Evolutionary conservation across 2,329 filamentous ascomycete genomes (phyloP).

Genomic region (Botrytis porri): DNA sequence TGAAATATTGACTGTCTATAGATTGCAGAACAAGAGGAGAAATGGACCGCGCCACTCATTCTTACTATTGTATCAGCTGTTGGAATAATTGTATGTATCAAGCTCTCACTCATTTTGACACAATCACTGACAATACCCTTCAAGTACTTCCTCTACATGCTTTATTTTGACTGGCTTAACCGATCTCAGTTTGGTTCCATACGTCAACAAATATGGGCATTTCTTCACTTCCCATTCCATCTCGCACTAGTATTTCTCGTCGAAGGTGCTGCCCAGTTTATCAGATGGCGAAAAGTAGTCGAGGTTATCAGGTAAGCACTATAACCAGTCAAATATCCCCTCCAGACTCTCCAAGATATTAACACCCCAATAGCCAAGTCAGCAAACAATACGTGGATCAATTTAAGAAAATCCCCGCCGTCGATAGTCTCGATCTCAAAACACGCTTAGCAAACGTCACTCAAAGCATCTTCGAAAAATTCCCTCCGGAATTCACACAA

Average conservation of each 20-base stretch:
- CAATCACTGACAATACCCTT: neutral
- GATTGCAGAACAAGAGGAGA: slow-evolving; percentile 2
- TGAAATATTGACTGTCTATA: neutral
- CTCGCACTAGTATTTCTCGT: slow-evolving; percentile 54
- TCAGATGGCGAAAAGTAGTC: slow-evolving; percentile 30
- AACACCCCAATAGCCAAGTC: neutral
- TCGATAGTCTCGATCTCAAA: slow-evolving; percentile 6
- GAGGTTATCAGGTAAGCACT: slow-evolving; percentile 24
- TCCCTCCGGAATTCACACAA: slow-evolving; percentile 21
- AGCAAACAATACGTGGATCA: slow-evolving; percentile 1
- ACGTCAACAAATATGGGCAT: slow-evolving; percentile 41
- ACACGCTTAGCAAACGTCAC: slow-evolving; percentile 17
- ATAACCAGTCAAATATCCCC: rapidly evolving
- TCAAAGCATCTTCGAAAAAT: slow-evolving; percentile 21
- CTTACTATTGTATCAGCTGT: slow-evolving; percentile 11
- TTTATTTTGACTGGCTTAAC: slow-evolving; percentile 32
- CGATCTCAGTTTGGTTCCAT: slow-evolving; percentile 26
- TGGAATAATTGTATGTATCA: slow-evolving; percentile 3
- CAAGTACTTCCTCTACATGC: slow-evolving; percentile 33
- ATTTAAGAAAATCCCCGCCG: neutral
- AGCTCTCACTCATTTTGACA: too few relatives aligned
- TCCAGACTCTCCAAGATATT: neutral
- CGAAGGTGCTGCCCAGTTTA: slow-evolving; percentile 43
- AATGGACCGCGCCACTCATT: neutral
- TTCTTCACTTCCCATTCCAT: slow-evolving; percentile 56